Conservation (phyloP, 352 stramenopile genomes). For the Plasmopara viticola region DNA sequence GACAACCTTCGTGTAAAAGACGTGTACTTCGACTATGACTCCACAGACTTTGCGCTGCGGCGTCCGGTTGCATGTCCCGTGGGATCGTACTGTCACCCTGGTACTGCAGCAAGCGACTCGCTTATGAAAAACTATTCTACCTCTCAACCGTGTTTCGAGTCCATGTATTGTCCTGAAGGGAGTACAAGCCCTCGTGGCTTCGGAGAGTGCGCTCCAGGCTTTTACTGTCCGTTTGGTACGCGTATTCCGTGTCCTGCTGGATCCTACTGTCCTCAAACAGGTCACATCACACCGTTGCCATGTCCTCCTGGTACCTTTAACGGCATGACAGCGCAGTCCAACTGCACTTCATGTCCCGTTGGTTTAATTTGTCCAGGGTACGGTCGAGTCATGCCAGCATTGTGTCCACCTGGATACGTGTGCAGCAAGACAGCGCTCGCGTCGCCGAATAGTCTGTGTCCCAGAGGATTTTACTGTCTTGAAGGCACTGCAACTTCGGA, state of each 20-base stretch:
- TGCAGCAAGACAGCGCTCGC: constrained; percentile 83
- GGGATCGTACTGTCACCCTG: constrained; percentile 87
- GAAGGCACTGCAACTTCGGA: constrained; percentile 93
- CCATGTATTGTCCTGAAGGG: constrained; percentile 90
- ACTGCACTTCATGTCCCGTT: constrained; percentile 85
- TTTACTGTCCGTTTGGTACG: constrained; percentile 90
- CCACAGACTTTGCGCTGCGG: constrained; percentile 62
- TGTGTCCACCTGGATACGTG: constrained; percentile 90
- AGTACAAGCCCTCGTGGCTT: constrained; percentile 73
- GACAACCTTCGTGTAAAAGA: constrained; percentile 75
- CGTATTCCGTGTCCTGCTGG: constrained; percentile 87
- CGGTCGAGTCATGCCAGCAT: constrained; percentile 83
- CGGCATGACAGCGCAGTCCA: constrained; percentile 84
- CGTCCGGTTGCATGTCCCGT: constrained; percentile 81
- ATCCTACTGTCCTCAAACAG: constrained; percentile 86
- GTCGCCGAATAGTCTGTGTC: constrained; percentile 90
- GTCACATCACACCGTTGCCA: constrained; percentile 76
- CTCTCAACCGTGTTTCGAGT: constrained; percentile 83
- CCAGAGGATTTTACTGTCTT: constrained; percentile 92
- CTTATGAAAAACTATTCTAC: constrained; percentile 87
- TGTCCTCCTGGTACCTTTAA: constrained; percentile 93
- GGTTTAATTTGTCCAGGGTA: constrained; percentile 94
- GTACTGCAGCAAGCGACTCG: constrained; percentile 65
- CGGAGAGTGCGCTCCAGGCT: constrained; percentile 81
- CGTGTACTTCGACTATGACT: constrained; percentile 81